These are phyloP conservation scores for Yamadazyma akitaensis DNA, from an alignment of 805 yeast genomes.

Conservation along the genomic window DNA sequence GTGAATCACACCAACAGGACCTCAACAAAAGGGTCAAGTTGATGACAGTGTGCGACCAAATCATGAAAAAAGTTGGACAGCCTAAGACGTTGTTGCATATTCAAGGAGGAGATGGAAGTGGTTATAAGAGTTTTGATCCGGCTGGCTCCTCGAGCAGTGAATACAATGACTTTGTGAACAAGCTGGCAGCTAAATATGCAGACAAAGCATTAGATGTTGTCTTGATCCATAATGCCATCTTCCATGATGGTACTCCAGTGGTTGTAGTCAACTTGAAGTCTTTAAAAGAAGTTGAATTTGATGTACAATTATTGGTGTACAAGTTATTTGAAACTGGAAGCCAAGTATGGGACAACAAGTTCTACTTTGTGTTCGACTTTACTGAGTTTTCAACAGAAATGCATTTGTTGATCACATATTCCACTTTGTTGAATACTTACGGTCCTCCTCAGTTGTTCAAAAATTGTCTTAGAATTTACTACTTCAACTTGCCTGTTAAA, in stretches of 20 bases:
- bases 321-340: slow-evolving; percentile 61
- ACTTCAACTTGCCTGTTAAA: slow-evolving; percentile 44
- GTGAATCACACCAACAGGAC: slow-evolving; percentile 16
- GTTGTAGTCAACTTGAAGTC: slow-evolving; percentile 48
- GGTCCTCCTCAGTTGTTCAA: slow-evolving; percentile 50
- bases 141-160: slow-evolving; percentile 39
- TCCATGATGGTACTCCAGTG: slow-evolving; percentile 71
- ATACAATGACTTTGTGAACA: slow-evolving; percentile 71
- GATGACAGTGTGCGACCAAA: slow-evolving; percentile 43
- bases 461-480: slow-evolving; percentile 54
- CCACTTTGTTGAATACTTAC: slow-evolving; percentile 37
- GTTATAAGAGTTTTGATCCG: slow-evolving; percentile 38
- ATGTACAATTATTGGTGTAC: slow-evolving; percentile 51
- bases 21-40: slow-evolving; percentile 21
- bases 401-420: slow-evolving; percentile 21
- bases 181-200: slow-evolving; percentile 53
- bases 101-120: slow-evolving; percentile 46
- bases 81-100: slow-evolving; percentile 44
- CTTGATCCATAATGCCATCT: slow-evolving; percentile 60
- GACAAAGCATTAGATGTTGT: slow-evolving; percentile 41
- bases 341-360: slow-evolving; percentile 69
- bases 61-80: slow-evolving; percentile 52
- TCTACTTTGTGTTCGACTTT: slow-evolving; percentile 62
- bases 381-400: slow-evolving; percentile 49
- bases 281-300: slow-evolving; percentile 31